Evolutionary conservation across 2,329 filamentous ascomycete genomes (phyloP), one percentile per base, ranked within the genome.

Genomic region (Trichoderma hamatum): DNA sequence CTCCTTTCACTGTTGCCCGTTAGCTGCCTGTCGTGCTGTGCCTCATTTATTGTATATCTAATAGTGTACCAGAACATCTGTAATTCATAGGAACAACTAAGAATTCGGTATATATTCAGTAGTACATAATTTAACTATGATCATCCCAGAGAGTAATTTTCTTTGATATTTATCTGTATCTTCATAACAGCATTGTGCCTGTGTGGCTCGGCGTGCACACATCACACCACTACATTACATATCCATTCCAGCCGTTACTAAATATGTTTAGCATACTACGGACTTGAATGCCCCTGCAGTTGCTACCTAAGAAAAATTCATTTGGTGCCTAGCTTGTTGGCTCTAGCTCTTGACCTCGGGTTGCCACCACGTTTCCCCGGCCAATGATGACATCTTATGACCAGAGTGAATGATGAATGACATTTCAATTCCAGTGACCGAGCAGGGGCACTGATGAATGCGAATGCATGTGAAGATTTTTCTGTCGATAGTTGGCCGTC

Each of bases 331-430:
- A 39, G 36, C 24, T 52, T 34, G 64, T 36, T 67, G 32, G 54
- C 28, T 58, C 30, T 30, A 51, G 26, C 19, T 51, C 26, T 19
- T 21, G 26, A 24, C 7, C 21, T 51, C 28, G 36, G 39, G 39
- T 67, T 32, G 34, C 30, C 30, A 59, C 39, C 10, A 67, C 36
- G n/a, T 28, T 6, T 16, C 3, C 36, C 5, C 34, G 16, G 24
- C 64, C 64, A 67, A 67, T 67, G 52, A 59, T 26, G 39, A 19
- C 21, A 11, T 24, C 36, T 16, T 30, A 51, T 51, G 64, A 58
- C 64, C 5, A 28, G 43, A 16, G 36, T 16, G 10, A 28, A 58
- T 59, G 58, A 67, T 36, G 2, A 56, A 66, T 28, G n/a, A 39
- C 26, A 52, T 64, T 43, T 34, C 32, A 59, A 21, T 21, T 28